Base-by-base conservation (phyloP, 2,329 filamentous ascomycete species). In the Alternaria sp. region DNA sequence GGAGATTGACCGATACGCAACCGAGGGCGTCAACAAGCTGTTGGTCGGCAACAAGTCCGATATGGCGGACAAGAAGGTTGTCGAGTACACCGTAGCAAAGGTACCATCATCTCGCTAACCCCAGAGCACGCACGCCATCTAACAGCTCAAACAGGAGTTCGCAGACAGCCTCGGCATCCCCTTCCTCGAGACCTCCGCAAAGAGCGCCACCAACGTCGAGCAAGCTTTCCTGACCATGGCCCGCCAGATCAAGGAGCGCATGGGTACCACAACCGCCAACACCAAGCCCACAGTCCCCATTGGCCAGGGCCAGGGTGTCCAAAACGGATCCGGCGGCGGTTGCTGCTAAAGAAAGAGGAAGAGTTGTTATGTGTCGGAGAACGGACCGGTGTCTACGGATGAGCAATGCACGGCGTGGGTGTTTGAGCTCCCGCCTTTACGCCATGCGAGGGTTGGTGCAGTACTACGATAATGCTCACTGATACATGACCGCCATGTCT, bases 51-150 rank as follows among this genome's bases (percentile, higher is more conserved):
- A 99, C 92, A 99, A 99, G 92, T 97, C 94, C 85, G 96, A 99
- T 92, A 98, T 99, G 94, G 90, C 95, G 64, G 96, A 99, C 86
- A 99, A 99, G 92, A 99, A 98, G 88, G 96, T 98, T 44, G 96
- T 99, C 67, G 96, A 99, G 84, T 99, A 99, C 89, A 97, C 94
- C 70, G 96, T 98, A 74, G 96, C 96, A 75, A 99, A 99, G 93
- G 96, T 97, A 86, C 65, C 87, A 77, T 26, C 12, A 55, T 26
- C n/a, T 14, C 41, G 10, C 45, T 9, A 9, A 37, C 45, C 20
- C 10, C 18, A 14, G 25, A 25, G 14, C 20, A 14, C 20, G 14
- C 25, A 18, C 50, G 18, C 12, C 25, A 33, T 60, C 70, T 79
- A 62, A 78, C 63, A 58, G 15, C 15, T 8, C 30, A 28, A 15